Evolutionary conservation across 139 green algal genomes (phyloP), one percentile per base, ranked within the genome.

Genomic region (Parachlorella kessleri): DNA sequence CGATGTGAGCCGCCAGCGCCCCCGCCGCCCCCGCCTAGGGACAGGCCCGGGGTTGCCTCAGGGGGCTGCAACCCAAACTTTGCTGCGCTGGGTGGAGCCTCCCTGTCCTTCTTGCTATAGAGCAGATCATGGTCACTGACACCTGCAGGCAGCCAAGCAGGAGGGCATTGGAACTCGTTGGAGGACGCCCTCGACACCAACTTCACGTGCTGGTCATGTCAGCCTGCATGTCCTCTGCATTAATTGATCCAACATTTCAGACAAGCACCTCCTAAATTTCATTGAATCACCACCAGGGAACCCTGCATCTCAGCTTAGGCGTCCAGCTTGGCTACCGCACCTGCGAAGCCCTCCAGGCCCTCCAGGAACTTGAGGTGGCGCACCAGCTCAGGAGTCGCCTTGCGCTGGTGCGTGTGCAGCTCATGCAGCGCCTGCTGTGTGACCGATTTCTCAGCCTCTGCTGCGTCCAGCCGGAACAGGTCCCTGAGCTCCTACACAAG

Each of bases 91-190:
- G 75, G n/a, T 1, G 76, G 37, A 48, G 53, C 55, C 55, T 82
- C 72, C 37, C 39, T 41, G 24, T 87, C 84, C 42, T 88, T 86
- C 55, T 86, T 77, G 54, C 40, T 91, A 81, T 94, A 97, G 33
- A 98, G 76, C 83, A 97, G 80, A 67, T 95, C 90, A 77, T 97
- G 93, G 75, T 98, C 93, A 59, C 84, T 92, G 55, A 95, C 80
- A 55, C 93, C 94, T 85, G 85, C 80, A 65, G 5, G 4, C 26
- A 6, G 35, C 2, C 30, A 21, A 35, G 66, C 8, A 71, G 48
- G 33, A 32, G 5, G 18, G 38, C 21, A 7, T 23, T 24, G 18
- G n/a, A n/a, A n/a, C n/a, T n/a, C n/a, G n/a, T n/a, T n/a, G n/a
- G n/a, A n/a, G n/a, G n/a, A n/a, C n/a, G n/a, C n/a, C n/a, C n/a